Evolutionary conservation across 2,329 filamentous ascomycete genomes (phyloP), one percentile per base, ranked within the genome.

Genomic region (Botrytis byssoidea): DNA sequence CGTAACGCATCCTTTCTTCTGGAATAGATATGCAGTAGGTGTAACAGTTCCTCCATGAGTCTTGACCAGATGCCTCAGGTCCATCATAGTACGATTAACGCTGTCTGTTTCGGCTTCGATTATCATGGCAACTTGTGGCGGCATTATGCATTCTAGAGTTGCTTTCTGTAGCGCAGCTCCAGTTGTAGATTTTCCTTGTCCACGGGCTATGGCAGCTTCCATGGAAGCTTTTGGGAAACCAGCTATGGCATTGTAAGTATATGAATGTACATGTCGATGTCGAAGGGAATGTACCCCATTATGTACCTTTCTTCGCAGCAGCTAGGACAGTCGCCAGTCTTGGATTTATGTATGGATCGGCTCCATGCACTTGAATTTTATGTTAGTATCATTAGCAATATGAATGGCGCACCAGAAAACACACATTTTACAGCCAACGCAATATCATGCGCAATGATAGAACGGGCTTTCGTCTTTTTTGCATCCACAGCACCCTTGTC

Each of bases 401-500:
- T 51, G 25, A 37, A 60, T 22, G 40, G 46, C 66, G 46, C 4
- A 44, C 22, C 25, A 16, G 40, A 14, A 68, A 61, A 82, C 86
- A 78, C 83, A 93, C 92, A 85, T 84, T 92, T 94, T 2, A 93
- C 93, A 74, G 91, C 91, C 75, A 91, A 87, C 68, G 91, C 88
- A 73, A 98, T 91, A 74, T 92, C 89, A 77, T 93, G 91, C 35
- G 91, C 87, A 78, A 97, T 88, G 63, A 86, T 82, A 65, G 87
- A 88, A 44, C 94, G 91, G 78, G 91, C 87, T 61, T 87, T 88
- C 83, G 90, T 93, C 83, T 95, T 97, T 78, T 91, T 91, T 74
- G 87, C 88, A 82, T 99, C 96, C 74, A 91, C 92, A 75, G 91
- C 93, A 70, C 92, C 94, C 83, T 99, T 99, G 82, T 96, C 94